A percentile compares a stretch with the other conserved stretches of the same genome.
Conservation (phyloP, 352 stramenopile genomes). For the Phytophthora syringae region DNA sequence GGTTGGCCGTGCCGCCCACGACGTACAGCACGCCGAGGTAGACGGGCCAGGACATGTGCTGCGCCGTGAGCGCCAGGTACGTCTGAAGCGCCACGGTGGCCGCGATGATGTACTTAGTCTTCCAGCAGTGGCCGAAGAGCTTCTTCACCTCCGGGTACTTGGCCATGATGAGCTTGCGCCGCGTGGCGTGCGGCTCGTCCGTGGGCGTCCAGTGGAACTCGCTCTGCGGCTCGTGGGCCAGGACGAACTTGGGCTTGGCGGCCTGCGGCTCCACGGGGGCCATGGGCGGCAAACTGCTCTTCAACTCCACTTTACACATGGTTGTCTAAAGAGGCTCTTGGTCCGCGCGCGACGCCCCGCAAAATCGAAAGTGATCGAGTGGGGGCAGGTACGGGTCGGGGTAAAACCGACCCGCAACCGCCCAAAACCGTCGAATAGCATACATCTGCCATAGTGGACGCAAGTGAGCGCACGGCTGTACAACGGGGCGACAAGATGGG, state of each 20-base stretch:
- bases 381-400: slow-evolving; percentile 17
- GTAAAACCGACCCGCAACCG: slow-evolving; percentile 16
- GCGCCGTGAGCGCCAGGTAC: slow-evolving; percentile 71
- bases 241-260: slow-evolving; percentile 53
- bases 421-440: slow-evolving; percentile 1
- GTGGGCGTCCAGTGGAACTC: slow-evolving; percentile 88
- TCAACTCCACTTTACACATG: slow-evolving; percentile 64
- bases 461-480: slow-evolving; percentile 21
- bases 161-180: slow-evolving; percentile 82
- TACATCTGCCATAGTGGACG: slow-evolving; percentile 20
- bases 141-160: slow-evolving; percentile 93
- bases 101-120: slow-evolving; percentile 89
- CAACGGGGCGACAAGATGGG: slow-evolving; percentile 20
- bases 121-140: slow-evolving; percentile 85
- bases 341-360: slow-evolving; percentile 16
- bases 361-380: slow-evolving; percentile 37
- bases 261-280: slow-evolving; percentile 46
- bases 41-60: slow-evolving; percentile 67
- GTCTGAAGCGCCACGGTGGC: slow-evolving; percentile 85
- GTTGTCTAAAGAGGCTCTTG: background rate
- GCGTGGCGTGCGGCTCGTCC: slow-evolving; percentile 89
- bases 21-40: slow-evolving; percentile 81
- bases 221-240: slow-evolving; percentile 46
- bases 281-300: slow-evolving; percentile 42
- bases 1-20: slow-evolving; percentile 93